Evolutionary conservation across 306 rosid genomes (phyloP).

Genomic region (Cajanus cajan): DNA sequence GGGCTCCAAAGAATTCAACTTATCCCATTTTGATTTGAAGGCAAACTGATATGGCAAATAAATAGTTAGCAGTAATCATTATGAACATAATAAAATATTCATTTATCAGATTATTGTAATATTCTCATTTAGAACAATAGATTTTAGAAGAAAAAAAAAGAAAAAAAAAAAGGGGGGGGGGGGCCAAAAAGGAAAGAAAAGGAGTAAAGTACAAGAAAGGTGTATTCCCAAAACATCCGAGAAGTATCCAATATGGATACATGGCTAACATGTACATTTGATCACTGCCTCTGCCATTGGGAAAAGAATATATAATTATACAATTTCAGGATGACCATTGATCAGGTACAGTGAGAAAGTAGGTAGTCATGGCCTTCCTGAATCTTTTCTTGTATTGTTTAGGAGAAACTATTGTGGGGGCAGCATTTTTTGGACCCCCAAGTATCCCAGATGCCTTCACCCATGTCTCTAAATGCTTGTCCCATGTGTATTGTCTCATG

Average conservation of each 20-base stretch:
- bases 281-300: not conserved
- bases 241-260: slow-evolving; percentile 12
- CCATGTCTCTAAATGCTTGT: slow-evolving; percentile 99
- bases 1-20: not conserved
- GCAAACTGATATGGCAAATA: not conserved
- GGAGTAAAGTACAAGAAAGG: not conserved
- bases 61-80: not conserved
- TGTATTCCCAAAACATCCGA: not conserved
- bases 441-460: slow-evolving; percentile 92
- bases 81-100: not conserved
- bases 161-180: too few relatives aligned
- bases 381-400: slow-evolving; percentile 93
- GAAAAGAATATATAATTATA: slow-evolving; percentile 36
- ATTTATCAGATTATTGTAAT: not conserved
- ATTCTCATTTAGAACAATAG: not conserved
- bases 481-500: slow-evolving; percentile 99
- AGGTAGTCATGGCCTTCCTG: slow-evolving; percentile 94
- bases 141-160: too few relatives aligned
- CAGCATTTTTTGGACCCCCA: slow-evolving; percentile 83
- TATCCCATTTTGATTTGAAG: not conserved
- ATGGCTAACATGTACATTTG: not conserved
- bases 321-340: slow-evolving; percentile 57
- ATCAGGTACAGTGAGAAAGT: slow-evolving; percentile 92
- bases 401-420: slow-evolving; percentile 93
- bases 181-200: too few relatives aligned